Base-by-base conservation (phyloP, 352 stramenopile species). In the Globisporangium apiculatum region DNA sequence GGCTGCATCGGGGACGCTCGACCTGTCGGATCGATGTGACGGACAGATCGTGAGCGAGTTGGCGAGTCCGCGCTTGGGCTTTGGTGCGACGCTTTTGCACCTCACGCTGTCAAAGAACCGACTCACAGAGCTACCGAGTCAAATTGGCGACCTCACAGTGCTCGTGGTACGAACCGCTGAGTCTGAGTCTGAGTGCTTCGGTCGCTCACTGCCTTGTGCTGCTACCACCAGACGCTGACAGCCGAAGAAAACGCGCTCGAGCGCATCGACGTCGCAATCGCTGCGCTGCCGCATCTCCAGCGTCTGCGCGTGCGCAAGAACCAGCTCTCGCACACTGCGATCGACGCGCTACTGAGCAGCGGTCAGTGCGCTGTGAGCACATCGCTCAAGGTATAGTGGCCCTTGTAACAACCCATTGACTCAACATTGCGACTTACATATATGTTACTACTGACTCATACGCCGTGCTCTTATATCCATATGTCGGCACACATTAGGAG, bases 261-360 rank as follows among this genome's bases (percentile, higher is more conserved):
- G n/a, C 63, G 58, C 48, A 62, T 94, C 1, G 64, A 84, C 37
- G 40, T 62, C 0, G 69, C 66, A 0, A 72, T 92, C 36, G 68
- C 67, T 42, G 46, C 54, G 17, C 65, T 94, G 14, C 68, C 68
- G 43, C 66, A 69, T 5, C 69, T 94, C 7, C 66, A 87, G 41
- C 63, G 86, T 2, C 58, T 94, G 41, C 80, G 79, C 42, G 51
- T 92, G 41, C 75, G 79, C 5, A 94, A 94, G 59, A 92, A 94
- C 49, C 70, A 77, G 43, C 68, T 94, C 15, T 75, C 76, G 7
- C 61, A 66, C 7, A 60, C 74, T 14, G 71, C 66, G 1, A 61
- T 91, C 9, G 60, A 83, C 42, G 55, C 64, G 7, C 73, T 87
- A 51, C 62, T 90, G 7, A 59, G 56, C 1, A 59, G 56, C 1